A percentile compares a stretch with the other conserved stretches of the same genome.
These are phyloP conservation scores for Geotrichum armillariae DNA, from an alignment of 1,139 yeast species.

Conservation along the genomic window DNA sequence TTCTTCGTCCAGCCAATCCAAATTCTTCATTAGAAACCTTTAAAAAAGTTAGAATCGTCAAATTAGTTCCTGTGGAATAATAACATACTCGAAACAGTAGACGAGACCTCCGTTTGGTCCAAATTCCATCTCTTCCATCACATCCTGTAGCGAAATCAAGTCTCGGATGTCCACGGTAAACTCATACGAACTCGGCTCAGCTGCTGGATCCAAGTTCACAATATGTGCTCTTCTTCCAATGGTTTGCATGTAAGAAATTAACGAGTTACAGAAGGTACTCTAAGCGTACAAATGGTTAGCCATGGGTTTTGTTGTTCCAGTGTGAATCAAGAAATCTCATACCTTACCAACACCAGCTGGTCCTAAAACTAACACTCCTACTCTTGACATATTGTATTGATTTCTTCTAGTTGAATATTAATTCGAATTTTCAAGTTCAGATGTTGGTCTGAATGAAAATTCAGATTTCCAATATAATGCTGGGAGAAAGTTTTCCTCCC, in stretches of 20 bases:
- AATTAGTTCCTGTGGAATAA: no score
- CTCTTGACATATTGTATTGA: constrained; percentile 71
- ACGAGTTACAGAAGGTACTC: constrained; percentile 78
- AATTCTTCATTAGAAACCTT: constrained; percentile 63
- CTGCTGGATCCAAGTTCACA: constrained; percentile 96
- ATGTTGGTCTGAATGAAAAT: neutral
- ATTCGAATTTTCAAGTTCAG: neutral
- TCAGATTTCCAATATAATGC: neutral
- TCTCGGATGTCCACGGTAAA: constrained; percentile 93
- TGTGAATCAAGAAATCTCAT: neutral
- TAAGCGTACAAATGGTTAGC: neutral
- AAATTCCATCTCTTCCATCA: constrained; percentile 90
- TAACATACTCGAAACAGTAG: constrained; percentile 74
- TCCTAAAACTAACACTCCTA: constrained; percentile 92
- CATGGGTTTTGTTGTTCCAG: constrained; percentile 41
- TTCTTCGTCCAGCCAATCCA: constrained; percentile 97
- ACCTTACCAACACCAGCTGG: constrained; percentile 96
- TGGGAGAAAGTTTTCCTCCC: neutral
- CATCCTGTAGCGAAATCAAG: constrained; percentile 86
- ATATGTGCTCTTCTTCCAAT: constrained; percentile 92
- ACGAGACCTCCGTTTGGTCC: constrained; percentile 97
- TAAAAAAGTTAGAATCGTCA: neutral
- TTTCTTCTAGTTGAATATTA: neutral
- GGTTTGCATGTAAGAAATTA: constrained; percentile 84
- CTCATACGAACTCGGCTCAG: constrained; percentile 88